Conservation (phyloP, 345 rosid species). For the Eucalyptus victrix region DNA sequence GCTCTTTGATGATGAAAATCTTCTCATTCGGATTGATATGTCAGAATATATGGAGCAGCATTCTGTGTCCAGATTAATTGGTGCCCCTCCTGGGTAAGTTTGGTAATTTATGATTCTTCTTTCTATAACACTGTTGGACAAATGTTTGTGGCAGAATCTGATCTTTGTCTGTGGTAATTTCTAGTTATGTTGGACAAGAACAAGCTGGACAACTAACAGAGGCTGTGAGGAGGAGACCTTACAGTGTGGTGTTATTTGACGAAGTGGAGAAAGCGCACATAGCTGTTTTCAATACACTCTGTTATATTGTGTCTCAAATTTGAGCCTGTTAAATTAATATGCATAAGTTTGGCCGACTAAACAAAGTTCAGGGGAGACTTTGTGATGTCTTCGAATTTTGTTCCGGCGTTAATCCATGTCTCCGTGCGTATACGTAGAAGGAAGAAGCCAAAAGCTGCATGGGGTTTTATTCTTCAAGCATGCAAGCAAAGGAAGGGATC, state of each 20-base stretch:
- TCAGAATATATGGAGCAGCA: slow-evolving; percentile 95
- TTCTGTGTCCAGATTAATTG: slow-evolving; percentile 71
- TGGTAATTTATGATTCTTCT: not conserved
- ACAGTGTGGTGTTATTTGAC: slow-evolving; percentile 74
- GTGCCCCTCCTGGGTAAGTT: slow-evolving; percentile 84
- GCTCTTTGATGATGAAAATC: slow-evolving; percentile 79
- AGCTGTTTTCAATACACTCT: slow-evolving; percentile 71
- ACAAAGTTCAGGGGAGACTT: too few species aligned
- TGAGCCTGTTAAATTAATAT: too few species aligned
- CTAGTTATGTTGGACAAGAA: slow-evolving; percentile 84
- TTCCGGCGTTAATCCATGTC: too few species aligned
- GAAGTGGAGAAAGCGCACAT: slow-evolving; percentile 92
- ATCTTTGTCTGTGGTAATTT: not conserved
- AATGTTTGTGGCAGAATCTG: not conserved
- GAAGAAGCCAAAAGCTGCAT: too few species aligned
- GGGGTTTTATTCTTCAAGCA: too few species aligned
- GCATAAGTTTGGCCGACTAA: too few species aligned
- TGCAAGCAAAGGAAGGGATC: too few species aligned
- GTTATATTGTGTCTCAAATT: too few species aligned
- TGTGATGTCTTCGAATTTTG: too few species aligned
- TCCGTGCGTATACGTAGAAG: too few species aligned
- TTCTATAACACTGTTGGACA: not conserved
- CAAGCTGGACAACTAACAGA: slow-evolving; percentile 93
- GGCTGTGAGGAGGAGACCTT: slow-evolving; percentile 83
- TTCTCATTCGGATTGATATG: slow-evolving; percentile 74